phyloP scores from a whole-genome alignment of 1,139 yeast species.

The Blastobotrys elegans region DNA sequence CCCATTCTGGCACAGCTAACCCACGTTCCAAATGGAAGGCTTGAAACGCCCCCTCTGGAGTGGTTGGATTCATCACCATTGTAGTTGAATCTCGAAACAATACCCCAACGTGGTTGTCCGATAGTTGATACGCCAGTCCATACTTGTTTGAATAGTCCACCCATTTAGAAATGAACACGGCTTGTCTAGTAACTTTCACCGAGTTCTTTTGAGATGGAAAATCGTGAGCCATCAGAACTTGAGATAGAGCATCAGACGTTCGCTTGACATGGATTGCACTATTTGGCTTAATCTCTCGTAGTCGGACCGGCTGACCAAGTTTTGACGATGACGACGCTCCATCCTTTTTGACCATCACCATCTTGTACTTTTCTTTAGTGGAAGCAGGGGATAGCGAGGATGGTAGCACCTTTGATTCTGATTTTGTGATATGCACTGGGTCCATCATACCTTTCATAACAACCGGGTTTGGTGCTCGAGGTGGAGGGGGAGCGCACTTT shows the following conservation, averaged over 20 bases:
- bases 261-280: constrained; percentile 9
- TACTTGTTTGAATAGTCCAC: constrained; percentile 95
- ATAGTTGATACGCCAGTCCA: constrained; percentile 90
- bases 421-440: constrained; percentile 54
- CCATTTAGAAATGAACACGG: constrained; percentile 79
- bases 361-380: constrained; percentile 81
- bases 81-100: constrained; percentile 23
- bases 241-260: constrained; percentile 5
- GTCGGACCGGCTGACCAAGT: constrained; percentile 8
- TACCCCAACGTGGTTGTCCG: constrained; percentile 78
- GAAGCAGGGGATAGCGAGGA: constrained; percentile 90
- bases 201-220: not conserved
- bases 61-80: constrained; percentile 19
- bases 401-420: constrained; percentile 73
- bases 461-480: no score
- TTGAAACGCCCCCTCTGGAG: constrained; percentile 8
- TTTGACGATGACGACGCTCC: no score
- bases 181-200: constrained; percentile 1
- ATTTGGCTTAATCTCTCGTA: constrained; percentile 9
- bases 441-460: constrained; percentile 8
- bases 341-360: constrained; percentile 35
- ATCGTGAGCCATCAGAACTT: not conserved
- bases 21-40: constrained; percentile 1
- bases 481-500: no score
- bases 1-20: constrained; percentile 17